Conservation (phyloP, 2,329 filamentous ascomycete species). For the Rhynchosporium graminicola region DNA sequence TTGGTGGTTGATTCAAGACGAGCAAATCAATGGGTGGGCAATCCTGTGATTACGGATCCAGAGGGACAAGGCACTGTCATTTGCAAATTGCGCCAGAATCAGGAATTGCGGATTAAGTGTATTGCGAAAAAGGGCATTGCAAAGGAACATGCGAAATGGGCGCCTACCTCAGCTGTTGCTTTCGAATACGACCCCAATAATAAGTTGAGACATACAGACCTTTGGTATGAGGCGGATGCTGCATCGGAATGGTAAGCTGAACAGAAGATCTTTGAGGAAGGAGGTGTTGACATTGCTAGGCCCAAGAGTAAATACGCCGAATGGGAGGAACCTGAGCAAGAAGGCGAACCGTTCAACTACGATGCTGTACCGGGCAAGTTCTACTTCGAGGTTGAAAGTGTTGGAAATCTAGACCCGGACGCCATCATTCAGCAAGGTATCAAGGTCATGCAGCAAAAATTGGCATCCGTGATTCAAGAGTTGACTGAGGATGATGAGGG, state of each 20-base stretch:
- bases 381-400: conserved; percentile 91
- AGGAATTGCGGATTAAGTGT: conserved; percentile 87
- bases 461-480: conserved; percentile 75
- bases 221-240: conserved; percentile 91
- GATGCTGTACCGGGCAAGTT: conserved; percentile 82
- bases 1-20: conserved; percentile 71
- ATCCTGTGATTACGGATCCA: conserved; percentile 80
- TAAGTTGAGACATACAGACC: conserved; percentile 85
- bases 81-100: conserved; percentile 84
- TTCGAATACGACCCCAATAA: conserved; percentile 99
- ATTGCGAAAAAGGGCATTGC: conserved; percentile 98
- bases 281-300: conserved; percentile 49
- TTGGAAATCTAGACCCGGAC: conserved; percentile 86
- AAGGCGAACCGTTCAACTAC: conserved; percentile 88
- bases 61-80: conserved; percentile 83
- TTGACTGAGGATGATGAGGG: conserved; percentile 59
- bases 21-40: conserved; percentile 73
- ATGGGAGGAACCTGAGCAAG: conserved; percentile 76
- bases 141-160: conserved; percentile 99
- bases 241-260: conserved; percentile 76
- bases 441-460: conserved; percentile 83
- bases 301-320: conserved; percentile 78
- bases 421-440: conserved; percentile 87
- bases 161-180: conserved; percentile 84
- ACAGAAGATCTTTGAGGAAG: conserved; percentile 1